Evolutionary conservation across 2,329 filamentous ascomycete genomes (phyloP).

Genomic region (Cladosporium velox): DNA sequence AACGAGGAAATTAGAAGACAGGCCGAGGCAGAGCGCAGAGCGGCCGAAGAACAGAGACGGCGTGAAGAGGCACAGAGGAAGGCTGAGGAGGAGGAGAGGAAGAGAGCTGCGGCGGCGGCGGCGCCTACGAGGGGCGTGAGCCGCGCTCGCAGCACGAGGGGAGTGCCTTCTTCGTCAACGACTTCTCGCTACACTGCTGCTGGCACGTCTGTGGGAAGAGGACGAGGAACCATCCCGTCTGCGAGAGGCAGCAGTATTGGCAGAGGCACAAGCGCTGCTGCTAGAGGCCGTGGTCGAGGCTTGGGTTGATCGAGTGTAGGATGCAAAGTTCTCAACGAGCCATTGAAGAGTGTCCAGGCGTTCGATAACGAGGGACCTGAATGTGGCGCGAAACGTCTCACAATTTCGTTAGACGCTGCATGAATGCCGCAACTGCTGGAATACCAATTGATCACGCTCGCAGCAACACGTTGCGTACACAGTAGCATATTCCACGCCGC

Average conservation of each 20-base stretch:
- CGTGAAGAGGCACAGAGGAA: slow-evolving; percentile 56
- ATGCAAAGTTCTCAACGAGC: not conserved
- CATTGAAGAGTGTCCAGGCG: not conserved
- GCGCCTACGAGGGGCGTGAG: slow-evolving; percentile 34
- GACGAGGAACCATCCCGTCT: slow-evolving; percentile 51
- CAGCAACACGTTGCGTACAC: not conserved
- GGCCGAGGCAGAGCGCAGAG: slow-evolving; percentile 74
- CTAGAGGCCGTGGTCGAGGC: slow-evolving; percentile 38
- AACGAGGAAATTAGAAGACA: slow-evolving; percentile 72
- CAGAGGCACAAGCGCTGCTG: slow-evolving; percentile 41
- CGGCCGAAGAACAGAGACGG: slow-evolving; percentile 72
- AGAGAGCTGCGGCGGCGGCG: slow-evolving; percentile 56
- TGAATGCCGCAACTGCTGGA: too few relatives aligned
- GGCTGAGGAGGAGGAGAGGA: slow-evolving; percentile 56
- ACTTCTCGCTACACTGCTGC: slow-evolving; percentile 45
- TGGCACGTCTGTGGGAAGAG: slow-evolving; percentile 52
- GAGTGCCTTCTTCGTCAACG: slow-evolving; percentile 31
- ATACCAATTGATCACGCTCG: not conserved
- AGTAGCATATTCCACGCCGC: not conserved
- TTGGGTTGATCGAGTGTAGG: not conserved
- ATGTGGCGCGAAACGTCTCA: not conserved
- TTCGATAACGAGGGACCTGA: not conserved
- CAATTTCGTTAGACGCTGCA: not conserved
- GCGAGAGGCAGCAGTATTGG: slow-evolving; percentile 49
- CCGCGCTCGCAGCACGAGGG: slow-evolving; percentile 34